These are phyloP conservation scores for Xylariaceae sp. DNA, from an alignment of 2,329 filamentous ascomycete genomes.

Conservation along the genomic window DNA sequence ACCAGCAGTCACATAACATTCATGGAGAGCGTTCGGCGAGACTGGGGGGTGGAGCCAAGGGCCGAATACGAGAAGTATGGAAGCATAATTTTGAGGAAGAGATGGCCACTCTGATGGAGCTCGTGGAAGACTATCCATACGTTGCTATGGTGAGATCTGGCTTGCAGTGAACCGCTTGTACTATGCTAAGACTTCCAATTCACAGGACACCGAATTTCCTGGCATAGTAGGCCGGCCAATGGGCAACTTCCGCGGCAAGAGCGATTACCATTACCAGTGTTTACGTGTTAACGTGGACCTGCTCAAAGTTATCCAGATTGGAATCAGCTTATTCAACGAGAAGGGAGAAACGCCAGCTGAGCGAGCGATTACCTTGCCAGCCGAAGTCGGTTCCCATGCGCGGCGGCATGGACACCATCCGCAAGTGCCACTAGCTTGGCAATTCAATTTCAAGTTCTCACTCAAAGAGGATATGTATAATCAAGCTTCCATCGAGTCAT, in stretches of 20 bases:
- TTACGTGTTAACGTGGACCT: constrained; percentile 95
- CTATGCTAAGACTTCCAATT: constrained; percentile 16
- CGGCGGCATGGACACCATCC: constrained; percentile 36
- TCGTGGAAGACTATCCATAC: constrained; percentile 89
- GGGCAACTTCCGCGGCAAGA: constrained; percentile 89
- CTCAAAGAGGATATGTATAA: constrained; percentile 97
- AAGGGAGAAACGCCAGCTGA: constrained; percentile 83
- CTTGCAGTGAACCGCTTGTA: constrained; percentile 1
- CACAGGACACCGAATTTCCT: constrained; percentile 95
- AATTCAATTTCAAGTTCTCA: constrained; percentile 98
- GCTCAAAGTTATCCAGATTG: constrained; percentile 95
- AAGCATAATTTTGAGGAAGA: constrained; percentile 86
- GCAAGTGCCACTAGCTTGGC: constrained; percentile 85
- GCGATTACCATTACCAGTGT: constrained; percentile 98
- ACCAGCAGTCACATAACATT: constrained; percentile 35
- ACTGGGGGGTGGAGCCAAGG: constrained; percentile 54
- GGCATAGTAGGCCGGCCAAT: constrained; percentile 94
- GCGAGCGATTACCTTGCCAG: constrained; percentile 48
- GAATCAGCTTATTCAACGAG: constrained; percentile 87
- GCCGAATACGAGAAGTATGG: constrained; percentile 94
- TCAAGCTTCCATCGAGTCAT: constrained; percentile 86
- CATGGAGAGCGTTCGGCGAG: constrained; percentile 30
- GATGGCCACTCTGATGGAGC: constrained; percentile 75
- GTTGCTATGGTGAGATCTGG: constrained; percentile 81
- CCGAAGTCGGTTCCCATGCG: constrained; percentile 33